Evolutionary conservation across 257 asterid genomes (phyloP).

Genomic region (Jacaranda mimosifolia): DNA sequence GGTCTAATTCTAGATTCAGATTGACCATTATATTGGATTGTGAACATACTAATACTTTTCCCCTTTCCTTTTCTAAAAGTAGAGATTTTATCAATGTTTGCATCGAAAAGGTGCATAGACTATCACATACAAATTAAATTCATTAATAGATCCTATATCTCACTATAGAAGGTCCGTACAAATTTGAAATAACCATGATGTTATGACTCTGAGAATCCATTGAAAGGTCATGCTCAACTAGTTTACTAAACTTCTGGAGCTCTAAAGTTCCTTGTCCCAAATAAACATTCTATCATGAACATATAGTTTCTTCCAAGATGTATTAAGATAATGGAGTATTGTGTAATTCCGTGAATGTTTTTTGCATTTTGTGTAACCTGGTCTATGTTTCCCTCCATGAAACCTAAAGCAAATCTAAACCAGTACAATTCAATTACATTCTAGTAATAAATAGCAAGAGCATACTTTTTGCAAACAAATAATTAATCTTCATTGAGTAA

Average conservation of each 20-base stretch:
- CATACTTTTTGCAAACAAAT: neutral
- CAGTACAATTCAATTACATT: neutral
- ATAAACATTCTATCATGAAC: neutral
- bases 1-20: neutral
- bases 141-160: neutral
- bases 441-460: slow-evolving; percentile 5
- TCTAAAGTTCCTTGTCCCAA: slow-evolving; percentile 6
- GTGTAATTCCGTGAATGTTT: neutral
- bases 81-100: slow-evolving; percentile 11
- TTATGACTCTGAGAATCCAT: neutral
- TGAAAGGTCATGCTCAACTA: neutral
- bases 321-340: neutral
- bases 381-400: slow-evolving; percentile 8
- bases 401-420: neutral
- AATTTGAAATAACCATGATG: neutral
- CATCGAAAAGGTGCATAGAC: neutral
- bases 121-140: neutral
- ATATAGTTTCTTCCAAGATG: neutral
- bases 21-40: neutral
- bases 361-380: neutral
- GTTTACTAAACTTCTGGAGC: neutral
- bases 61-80: neutral
- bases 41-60: neutral
- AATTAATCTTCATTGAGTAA: neutral
- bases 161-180: neutral